phyloP scores from a whole-genome alignment of 805 yeast species.

The Candida montana region DNA sequence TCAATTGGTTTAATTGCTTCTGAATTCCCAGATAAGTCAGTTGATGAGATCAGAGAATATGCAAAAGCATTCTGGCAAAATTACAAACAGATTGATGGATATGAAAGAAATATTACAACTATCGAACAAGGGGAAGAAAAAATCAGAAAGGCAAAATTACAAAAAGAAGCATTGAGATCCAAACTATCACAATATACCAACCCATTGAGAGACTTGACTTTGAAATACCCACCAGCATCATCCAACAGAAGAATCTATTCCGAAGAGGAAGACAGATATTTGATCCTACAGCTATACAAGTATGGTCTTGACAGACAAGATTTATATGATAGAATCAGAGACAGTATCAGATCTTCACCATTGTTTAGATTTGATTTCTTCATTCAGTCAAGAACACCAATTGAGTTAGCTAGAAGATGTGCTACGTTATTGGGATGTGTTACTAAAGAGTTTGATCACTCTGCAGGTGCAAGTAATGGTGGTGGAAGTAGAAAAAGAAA shows the following conservation, averaged over 20 bases:
- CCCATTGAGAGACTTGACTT: conserved; percentile 74
- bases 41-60: conserved; percentile 75
- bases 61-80: conserved; percentile 78
- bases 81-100: conserved; percentile 77
- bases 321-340: conserved; percentile 72
- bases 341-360: conserved; percentile 66
- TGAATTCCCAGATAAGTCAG: conserved; percentile 71
- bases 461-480: conserved; percentile 5
- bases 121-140: conserved; percentile 90
- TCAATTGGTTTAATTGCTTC: conserved; percentile 62
- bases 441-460: conserved; percentile 58
- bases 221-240: conserved; percentile 69
- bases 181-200: conserved; percentile 65
- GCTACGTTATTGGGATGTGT: conserved; percentile 71
- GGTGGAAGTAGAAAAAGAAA: conserved; percentile 5
- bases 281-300: conserved; percentile 72
- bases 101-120: conserved; percentile 73
- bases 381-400: conserved; percentile 70
- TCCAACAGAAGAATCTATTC: conserved; percentile 64
- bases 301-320: conserved; percentile 78
- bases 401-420: conserved; percentile 79
- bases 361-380: conserved; percentile 85
- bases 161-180: conserved; percentile 72
- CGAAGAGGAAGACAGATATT: conserved; percentile 87
- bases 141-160: conserved; percentile 55